Percentiles rank a stretch among this genome's conserved stretches.
phyloP scores from a whole-genome alignment of 495 filamentous ascomycete species.

The Aspergillus funiculosus region DNA sequence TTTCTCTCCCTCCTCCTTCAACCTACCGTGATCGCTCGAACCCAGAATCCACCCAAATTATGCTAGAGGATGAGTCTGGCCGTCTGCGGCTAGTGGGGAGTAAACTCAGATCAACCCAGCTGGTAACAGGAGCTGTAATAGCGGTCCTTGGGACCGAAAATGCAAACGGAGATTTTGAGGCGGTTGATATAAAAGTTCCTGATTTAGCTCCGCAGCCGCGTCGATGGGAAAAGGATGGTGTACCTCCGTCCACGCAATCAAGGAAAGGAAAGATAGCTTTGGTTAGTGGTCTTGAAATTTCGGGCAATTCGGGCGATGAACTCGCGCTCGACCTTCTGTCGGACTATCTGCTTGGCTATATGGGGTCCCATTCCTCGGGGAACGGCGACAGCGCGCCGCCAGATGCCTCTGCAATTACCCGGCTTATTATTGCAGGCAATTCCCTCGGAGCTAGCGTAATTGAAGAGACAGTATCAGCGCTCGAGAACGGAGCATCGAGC shows the following conservation, averaged over 20 bases:
- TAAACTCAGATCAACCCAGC: constrained; percentile 53
- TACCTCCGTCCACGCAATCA: constrained; percentile 36
- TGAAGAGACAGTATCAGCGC: constrained; percentile 20
- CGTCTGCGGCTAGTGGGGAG: constrained; percentile 75
- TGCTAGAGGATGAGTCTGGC: constrained; percentile 94
- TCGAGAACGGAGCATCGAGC: constrained; percentile 26
- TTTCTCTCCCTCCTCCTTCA: constrained; percentile 68
- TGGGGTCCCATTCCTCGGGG: constrained; percentile 38
- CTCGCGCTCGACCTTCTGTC: constrained; percentile 69
- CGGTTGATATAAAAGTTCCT: constrained; percentile 80
- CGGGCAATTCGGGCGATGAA: constrained; percentile 63
- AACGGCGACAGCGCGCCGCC: constrained; percentile 41
- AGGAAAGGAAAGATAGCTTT: constrained; percentile 69
- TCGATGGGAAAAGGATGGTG: constrained; percentile 61
- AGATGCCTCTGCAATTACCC: constrained; percentile 61
- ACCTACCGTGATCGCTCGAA: constrained; percentile 59
- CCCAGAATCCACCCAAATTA: constrained; percentile 53
- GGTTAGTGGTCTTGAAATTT: constrained; percentile 81
- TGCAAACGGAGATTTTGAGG: constrained; percentile 82
- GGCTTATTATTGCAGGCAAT: constrained; percentile 88
- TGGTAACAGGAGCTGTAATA: constrained; percentile 88
- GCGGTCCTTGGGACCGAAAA: constrained; percentile 93
- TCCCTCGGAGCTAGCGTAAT: constrained; percentile 60
- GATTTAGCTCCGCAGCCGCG: constrained; percentile 75
- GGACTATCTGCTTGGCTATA: constrained; percentile 86